Conservation (phyloP, 306 rosid species). For the Prinsepia uniflora region DNA sequence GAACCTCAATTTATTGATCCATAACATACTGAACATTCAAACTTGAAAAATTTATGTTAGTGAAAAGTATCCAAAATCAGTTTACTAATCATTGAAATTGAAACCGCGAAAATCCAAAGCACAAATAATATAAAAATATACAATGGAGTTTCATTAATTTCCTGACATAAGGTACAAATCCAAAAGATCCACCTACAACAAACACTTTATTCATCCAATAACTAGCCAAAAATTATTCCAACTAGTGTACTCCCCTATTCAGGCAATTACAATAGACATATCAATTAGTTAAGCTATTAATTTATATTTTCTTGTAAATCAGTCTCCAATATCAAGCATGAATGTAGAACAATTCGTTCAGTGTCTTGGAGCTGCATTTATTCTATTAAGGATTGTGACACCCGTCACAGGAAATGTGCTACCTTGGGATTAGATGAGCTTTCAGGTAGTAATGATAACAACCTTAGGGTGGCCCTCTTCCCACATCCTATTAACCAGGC, state of each 20-base stretch:
- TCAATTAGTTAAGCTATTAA: background rate
- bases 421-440: background rate
- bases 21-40: background rate
- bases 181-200: background rate
- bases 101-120: background rate
- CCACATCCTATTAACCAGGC: background rate
- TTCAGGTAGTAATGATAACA: slow-evolving; percentile 7
- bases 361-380: background rate
- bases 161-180: background rate
- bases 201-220: background rate
- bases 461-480: background rate
- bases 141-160: background rate
- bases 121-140: too few relatives aligned
- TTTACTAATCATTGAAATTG: background rate
- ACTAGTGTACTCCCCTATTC: background rate
- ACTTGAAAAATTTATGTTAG: background rate
- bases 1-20: background rate
- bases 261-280: background rate
- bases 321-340: background rate
- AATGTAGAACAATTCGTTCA: background rate
- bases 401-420: background rate
- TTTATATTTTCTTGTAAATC: background rate
- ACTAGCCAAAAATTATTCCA: background rate
- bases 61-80: background rate
- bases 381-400: slow-evolving; percentile 9